Evolutionary conservation across 306 rosid species (phyloP).

Genomic region (Prunus mume): DNA sequence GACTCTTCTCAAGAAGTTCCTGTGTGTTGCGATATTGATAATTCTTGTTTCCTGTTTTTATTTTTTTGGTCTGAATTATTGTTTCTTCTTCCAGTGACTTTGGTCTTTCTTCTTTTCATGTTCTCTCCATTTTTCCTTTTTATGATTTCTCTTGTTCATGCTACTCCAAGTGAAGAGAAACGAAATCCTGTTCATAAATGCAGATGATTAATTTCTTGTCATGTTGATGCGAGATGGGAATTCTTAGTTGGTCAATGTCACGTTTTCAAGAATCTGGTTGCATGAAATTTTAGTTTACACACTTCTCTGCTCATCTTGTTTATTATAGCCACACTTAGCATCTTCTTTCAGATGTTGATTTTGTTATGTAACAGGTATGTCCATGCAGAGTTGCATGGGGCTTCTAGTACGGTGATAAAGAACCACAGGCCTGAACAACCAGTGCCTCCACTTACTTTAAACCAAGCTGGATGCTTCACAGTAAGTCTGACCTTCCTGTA

Average conservation of each 20-base stretch:
- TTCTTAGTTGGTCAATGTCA: background rate
- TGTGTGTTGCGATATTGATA: background rate
- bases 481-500: conserved; percentile 44
- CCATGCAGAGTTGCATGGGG: conserved; percentile 97
- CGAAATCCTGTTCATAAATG: background rate
- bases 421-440: conserved; percentile 87
- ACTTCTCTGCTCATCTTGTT: background rate
- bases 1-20: conserved; percentile 7
- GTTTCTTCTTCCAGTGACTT: background rate
- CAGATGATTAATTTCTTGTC: background rate
- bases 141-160: background rate
- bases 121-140: background rate
- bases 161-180: background rate
- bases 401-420: conserved; percentile 89
- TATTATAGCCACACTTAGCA: conserved; percentile 5
- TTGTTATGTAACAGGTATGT: conserved; percentile 61
- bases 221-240: background rate
- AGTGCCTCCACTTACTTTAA: conserved; percentile 86
- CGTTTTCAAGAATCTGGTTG: background rate
- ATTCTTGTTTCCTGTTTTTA: background rate
- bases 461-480: conserved; percentile 95
- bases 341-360: conserved; percentile 36
- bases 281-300: background rate
- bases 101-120: background rate
- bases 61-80: background rate